Percentiles rank a stretch among this genome's conserved stretches.
Conservation (phyloP, 345 rosid genomes). For the Eucalyptus guilfoylei region DNA sequence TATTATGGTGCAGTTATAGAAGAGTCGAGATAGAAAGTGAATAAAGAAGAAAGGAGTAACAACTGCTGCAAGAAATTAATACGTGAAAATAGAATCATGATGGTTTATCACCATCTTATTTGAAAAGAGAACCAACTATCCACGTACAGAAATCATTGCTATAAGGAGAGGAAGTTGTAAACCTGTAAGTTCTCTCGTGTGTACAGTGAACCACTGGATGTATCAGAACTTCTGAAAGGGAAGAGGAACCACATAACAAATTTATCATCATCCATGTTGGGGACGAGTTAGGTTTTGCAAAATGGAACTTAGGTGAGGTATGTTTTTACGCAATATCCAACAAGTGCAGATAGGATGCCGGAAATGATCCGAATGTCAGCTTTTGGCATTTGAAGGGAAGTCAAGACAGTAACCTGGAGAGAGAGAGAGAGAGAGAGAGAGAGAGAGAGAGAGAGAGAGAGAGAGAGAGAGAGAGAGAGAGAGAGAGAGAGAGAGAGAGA, state of each 20-base stretch:
- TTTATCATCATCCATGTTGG: not conserved
- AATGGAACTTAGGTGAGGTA: constrained; percentile 43
- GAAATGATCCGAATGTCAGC: constrained; percentile 55
- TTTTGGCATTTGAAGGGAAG: constrained; percentile 29
- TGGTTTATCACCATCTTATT: not conserved
- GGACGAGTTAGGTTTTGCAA: not conserved
- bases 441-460: not conserved
- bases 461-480: not conserved
- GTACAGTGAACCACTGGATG: not conserved
- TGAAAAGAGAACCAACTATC: not conserved
- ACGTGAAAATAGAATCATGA: not conserved
- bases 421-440: not conserved
- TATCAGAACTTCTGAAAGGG: not conserved
- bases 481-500: not conserved
- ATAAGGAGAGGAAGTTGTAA: not conserved
- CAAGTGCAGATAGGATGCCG: constrained; percentile 46
- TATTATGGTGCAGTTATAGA: not conserved
- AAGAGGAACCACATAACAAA: not conserved
- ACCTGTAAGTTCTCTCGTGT: not conserved
- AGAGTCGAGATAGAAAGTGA: not conserved
- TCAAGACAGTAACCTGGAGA: not conserved
- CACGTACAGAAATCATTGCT: not conserved
- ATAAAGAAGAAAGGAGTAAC: not conserved
- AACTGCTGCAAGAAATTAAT: not conserved
- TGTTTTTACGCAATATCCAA: constrained; percentile 59